phyloP scores from a whole-genome alignment of 2,329 filamentous ascomycete species.

The Calonectria pteridis region DNA sequence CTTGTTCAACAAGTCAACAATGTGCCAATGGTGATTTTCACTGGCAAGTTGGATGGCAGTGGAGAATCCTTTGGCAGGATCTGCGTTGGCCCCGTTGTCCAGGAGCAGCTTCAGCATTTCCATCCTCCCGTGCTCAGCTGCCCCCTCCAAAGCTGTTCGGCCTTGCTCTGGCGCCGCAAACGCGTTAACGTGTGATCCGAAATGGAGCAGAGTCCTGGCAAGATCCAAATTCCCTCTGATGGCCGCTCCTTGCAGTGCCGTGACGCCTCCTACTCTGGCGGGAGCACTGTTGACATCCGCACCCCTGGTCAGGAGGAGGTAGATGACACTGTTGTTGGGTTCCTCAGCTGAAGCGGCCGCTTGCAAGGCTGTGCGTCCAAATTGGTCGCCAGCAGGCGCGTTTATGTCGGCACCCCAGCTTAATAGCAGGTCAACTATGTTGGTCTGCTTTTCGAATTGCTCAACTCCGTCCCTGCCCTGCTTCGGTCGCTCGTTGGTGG shows the following conservation, averaged over 20 bases:
- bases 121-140: constrained; percentile 19
- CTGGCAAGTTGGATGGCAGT: background rate
- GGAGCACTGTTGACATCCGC: constrained; percentile 12
- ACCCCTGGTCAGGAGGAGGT: background rate
- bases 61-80: background rate
- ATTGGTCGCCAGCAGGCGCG: background rate
- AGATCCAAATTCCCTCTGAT: constrained; percentile 9
- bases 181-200: background rate
- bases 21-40: background rate
- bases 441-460: background rate
- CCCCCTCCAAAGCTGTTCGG: constrained; percentile 14
- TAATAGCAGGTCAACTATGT: background rate
- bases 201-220: background rate
- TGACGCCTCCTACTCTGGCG: background rate
- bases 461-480: background rate
- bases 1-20: background rate
- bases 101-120: constrained; percentile 19
- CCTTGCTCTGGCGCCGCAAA: background rate
- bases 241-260: constrained; percentile 8
- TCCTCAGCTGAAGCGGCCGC: background rate
- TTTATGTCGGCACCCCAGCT: background rate
- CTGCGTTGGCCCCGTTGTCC: background rate
- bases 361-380: background rate
- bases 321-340: background rate
- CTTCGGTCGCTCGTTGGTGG: background rate